Evolutionary conservation across 257 asterid genomes (phyloP).

Genomic region (Nicotiana tomentosiformis): DNA sequence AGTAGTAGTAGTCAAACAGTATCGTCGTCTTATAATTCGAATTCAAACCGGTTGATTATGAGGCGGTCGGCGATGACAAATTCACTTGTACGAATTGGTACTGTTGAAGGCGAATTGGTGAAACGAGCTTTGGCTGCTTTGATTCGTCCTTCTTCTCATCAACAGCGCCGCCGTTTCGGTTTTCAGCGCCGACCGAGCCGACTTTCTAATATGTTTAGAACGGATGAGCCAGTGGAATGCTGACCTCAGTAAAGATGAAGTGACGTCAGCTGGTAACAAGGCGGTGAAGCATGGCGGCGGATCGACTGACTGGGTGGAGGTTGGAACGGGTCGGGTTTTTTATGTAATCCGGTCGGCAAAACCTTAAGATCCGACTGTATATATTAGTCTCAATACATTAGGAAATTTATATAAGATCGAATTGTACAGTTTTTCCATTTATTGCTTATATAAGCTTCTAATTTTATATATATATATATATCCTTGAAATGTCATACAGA

Average conservation of each 20-base stretch:
- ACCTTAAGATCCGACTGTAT: conserved; percentile 13
- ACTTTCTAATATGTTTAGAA: not conserved
- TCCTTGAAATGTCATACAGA: not conserved
- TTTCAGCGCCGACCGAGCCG: conserved; percentile 35
- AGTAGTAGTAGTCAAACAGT: not conserved
- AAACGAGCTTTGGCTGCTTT: conserved; percentile 39
- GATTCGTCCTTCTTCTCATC: conserved; percentile 48
- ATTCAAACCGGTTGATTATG: conserved; percentile 26
- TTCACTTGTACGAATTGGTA: conserved; percentile 33
- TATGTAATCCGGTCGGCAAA: conserved; percentile 21
- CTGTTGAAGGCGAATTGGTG: conserved; percentile 38
- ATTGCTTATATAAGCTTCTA: not conserved
- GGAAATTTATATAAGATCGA: not conserved
- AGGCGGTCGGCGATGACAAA: conserved; percentile 43
- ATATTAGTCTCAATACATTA: not conserved
- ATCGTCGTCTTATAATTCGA: not conserved
- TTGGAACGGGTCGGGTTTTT: conserved; percentile 17
- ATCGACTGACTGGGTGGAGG: not conserved
- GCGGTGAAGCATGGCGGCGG: too few species aligned
- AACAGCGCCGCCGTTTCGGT: conserved; percentile 38
- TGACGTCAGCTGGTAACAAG: not conserved
- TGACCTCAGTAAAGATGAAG: not conserved
- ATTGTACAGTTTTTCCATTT: not conserved
- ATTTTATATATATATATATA: too few species aligned
- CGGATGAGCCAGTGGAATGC: not conserved